Conservation (phyloP, 257 asterid genomes). For the Przewalskia tangutica region DNA sequence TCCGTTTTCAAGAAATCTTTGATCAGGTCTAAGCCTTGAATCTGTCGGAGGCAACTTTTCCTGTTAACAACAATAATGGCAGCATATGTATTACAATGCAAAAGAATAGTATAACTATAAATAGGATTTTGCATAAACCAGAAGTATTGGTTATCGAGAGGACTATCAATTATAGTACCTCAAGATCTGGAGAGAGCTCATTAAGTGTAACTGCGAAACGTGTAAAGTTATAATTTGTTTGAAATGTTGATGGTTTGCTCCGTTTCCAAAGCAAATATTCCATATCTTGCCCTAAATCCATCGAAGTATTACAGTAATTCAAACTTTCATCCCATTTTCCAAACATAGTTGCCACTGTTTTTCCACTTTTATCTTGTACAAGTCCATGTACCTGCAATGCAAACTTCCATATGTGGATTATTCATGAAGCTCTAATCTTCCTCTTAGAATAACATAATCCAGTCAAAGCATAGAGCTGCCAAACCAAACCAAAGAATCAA, state of each 20-base stretch:
- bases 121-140: neutral
- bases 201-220: constrained; percentile 8
- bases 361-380: constrained; percentile 9
- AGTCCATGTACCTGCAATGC: constrained; percentile 15
- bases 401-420: neutral
- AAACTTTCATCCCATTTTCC: constrained; percentile 22
- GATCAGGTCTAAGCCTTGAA: constrained; percentile 25
- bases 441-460: neutral
- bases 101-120: neutral
- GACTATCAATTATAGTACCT: neutral
- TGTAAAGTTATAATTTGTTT: constrained; percentile 10
- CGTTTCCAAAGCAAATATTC: constrained; percentile 9
- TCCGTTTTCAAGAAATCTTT: constrained; percentile 18
- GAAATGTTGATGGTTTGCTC: neutral
- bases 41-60: constrained; percentile 22
- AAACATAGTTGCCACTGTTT: constrained; percentile 8
- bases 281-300: neutral
- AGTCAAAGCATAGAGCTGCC: neutral
- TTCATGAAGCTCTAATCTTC: neutral
- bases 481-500: neutral
- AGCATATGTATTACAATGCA: neutral
- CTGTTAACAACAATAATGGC: neutral
- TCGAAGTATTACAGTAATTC: constrained; percentile 3
- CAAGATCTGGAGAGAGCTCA: constrained; percentile 9
- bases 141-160: neutral